A percentile compares a stretch with the other conserved stretches of the same genome.
Evolutionary conservation across 1,284 basidiomycete genomes (phyloP).

Genomic region (Heterobasidion occidentale): DNA sequence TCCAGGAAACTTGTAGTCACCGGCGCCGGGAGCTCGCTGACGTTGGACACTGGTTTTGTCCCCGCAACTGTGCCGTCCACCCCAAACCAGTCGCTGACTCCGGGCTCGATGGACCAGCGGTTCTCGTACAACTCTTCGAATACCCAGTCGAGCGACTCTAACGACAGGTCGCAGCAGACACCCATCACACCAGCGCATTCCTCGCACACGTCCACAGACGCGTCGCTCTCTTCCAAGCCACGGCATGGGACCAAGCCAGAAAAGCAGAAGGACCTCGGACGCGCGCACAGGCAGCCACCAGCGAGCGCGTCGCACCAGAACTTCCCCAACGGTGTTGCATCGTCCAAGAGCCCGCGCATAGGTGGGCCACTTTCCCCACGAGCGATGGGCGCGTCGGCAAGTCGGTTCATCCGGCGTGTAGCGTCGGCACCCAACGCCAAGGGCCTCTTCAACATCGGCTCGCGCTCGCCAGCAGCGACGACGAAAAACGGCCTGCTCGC

Average conservation of each 20-base stretch:
- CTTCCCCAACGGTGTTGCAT: conserved; percentile 5
- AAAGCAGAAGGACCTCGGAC: conserved; percentile 32
- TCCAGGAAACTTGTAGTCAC: conserved; percentile 35
- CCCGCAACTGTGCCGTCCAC: conserved; percentile 31
- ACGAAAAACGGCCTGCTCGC: conserved; percentile 74
- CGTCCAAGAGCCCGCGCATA: conserved; percentile 26
- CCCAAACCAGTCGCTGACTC: conserved; percentile 40
- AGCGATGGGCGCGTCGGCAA: conserved; percentile 59
- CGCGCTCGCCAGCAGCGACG: conserved; percentile 37
- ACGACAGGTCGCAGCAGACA: conserved; percentile 25
- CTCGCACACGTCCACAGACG: conserved; percentile 12
- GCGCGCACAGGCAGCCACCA: conserved; percentile 22
- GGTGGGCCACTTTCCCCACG: conserved; percentile 47
- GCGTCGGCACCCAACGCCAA: conserved; percentile 97
- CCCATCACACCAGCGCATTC: conserved; percentile 23
- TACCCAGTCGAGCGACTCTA: conserved; percentile 61
- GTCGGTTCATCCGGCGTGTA: conserved; percentile 87
- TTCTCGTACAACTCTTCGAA: conserved; percentile 66
- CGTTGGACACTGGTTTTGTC: conserved; percentile 29
- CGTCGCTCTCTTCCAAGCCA: conserved; percentile 20
- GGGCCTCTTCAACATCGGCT: conserved; percentile 65
- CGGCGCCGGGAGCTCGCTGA: conserved; percentile 20
- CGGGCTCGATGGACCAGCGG: conserved; percentile 42
- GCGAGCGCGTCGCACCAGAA: conserved; percentile 19
- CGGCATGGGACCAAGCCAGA: conserved; percentile 52